phyloP scores from a whole-genome alignment of 78 protist species.

The slime mould (Dictyostelium discoideum) region dicty_2.7 NC_007088.5:4437001-4437500 shows the following conservation, averaged over 20 bases:
- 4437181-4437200: constrained; percentile 40
- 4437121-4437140: constrained; percentile 28
- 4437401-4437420: constrained; percentile 15
- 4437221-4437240: constrained; percentile 41
- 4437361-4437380: constrained; percentile 43
- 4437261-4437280: constrained; percentile 48
- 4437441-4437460: constrained; percentile 5
- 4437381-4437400: constrained; percentile 54
- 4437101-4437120: constrained; percentile 32
- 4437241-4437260: constrained; percentile 68
- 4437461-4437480: constrained; percentile 33
- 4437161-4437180: constrained; percentile 19
- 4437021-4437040: neutral
- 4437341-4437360: constrained; percentile 7
- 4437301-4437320: constrained; percentile 27
- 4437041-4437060: neutral
- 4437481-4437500: neutral
- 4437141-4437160: constrained; percentile 16
- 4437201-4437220: neutral
- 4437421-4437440: constrained; percentile 24
- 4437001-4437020: constrained; percentile 30
- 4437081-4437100: neutral
- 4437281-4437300: constrained; percentile 45
- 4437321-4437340: constrained; percentile 13
- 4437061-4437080: constrained; percentile 22